Percentiles rank a stretch among this genome's conserved stretches.
These are phyloP conservation scores for Luffa aegyptiaca DNA, from an alignment of 306 rosid species.

Conservation along the genomic window DNA sequence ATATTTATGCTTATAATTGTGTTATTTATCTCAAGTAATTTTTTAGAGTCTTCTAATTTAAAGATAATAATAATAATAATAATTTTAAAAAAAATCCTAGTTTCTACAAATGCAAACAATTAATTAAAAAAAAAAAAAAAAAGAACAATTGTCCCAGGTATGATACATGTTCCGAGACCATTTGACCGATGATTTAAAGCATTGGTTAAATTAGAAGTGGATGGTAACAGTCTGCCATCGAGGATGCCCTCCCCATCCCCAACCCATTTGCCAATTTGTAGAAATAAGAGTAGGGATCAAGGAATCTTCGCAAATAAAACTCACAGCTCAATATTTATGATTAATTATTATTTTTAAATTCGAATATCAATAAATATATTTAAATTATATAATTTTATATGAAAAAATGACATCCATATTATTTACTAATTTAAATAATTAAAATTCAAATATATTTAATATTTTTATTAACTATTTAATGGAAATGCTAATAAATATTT, in stretches of 20 bases:
- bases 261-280: too few relatives aligned
- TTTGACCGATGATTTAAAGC: not conserved
- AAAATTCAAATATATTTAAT: not conserved
- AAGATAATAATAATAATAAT: too few relatives aligned
- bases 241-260: too few relatives aligned
- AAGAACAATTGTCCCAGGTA: not conserved
- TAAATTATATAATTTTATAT: not conserved
- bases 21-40: too few relatives aligned
- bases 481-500: not conserved
- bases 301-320: too few relatives aligned
- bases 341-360: not conserved
- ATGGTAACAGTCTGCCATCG: not conserved
- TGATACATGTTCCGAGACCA: not conserved
- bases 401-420: not conserved
- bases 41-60: too few relatives aligned
- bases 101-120: not conserved
- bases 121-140: too few relatives aligned
- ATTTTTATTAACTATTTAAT: not conserved
- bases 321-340: not conserved
- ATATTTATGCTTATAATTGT: too few relatives aligned
- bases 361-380: not conserved
- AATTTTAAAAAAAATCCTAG: too few relatives aligned
- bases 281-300: too few relatives aligned
- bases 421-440: not conserved
- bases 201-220: not conserved